Base-by-base conservation (phyloP, 2,329 filamentous ascomycete species). In the Fusarium sp. region DNA sequence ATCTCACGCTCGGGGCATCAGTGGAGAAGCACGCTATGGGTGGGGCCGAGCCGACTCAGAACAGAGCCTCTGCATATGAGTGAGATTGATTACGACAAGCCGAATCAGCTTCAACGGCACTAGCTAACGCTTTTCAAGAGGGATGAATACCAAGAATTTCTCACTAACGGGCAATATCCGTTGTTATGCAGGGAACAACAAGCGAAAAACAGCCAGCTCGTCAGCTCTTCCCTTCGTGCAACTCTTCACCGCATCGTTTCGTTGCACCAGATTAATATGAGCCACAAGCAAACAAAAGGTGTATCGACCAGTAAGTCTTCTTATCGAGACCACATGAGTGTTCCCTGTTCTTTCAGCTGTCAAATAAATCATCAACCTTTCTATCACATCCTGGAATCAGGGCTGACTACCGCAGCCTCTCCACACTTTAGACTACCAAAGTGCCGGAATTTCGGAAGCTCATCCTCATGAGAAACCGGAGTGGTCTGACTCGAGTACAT, bases 51-150 rank as follows among this genome's bases (percentile, higher is more conserved):
- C 50, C 43, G 48, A 63, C 66, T 66, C 31, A 69, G 56, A 51
- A 69, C 62, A 66, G 66, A 68, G 66, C 66, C 66, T 69, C 66
- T 65, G 51, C 40, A 63, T 39, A 57, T 63, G 60, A 42, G 17
- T 50, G 20, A 41, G 47, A 41, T 51, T 36, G 18, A n/a, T 61
- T 61, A 61, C 58, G 58, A 61, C 25, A 9, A 61, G 35, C 56
- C 58, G 46, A 61, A 61, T 61, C 58, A 63, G 42, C 40, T 50
- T 42, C 27, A 43, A 49, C 33, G 31, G 27, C 29, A 59, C 60
- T 42, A 58, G 25, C 25, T 23, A 50, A 42, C 56, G 20, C 41
- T 17, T 49, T 41, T 39, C 49, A 46, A 35, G 29, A 11, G 29
- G 29, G 29, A 31, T 11, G 29, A 31, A 14, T 35, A 46, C 36